Base-by-base conservation (phyloP, 306 rosid genomes). In the Styphnolobium japonicum region DNA sequence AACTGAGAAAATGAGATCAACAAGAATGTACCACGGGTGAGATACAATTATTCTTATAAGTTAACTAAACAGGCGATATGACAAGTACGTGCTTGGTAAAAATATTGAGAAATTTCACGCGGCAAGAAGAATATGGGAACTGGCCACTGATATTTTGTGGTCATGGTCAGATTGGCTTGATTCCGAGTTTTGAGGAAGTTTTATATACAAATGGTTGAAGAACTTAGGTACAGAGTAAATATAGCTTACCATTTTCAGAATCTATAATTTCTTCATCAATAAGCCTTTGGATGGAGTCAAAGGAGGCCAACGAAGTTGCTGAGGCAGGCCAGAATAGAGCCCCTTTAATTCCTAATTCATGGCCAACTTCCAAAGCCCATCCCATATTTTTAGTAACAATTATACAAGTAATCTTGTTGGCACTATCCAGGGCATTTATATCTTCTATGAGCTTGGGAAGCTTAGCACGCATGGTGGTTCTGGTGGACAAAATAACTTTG, bases 331-430 rank as follows among this genome's bases (percentile, higher is more conserved):
- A 86, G 12, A 86, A 77, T 0, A 86, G 45, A 27, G 87, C 89
- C 7, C 82, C 86, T 83, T 75, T 80, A 2, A 87, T 82, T 15
- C 89, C 84, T 81, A 90, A 53, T 5, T 63, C 39, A 5, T 4
- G 33, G 0, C 79, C 90, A 21, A 87, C 78, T 57, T 87, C 61
- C 68, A 90, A 64, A 7, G 88, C 88, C 90, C 93, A 90, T 2
- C 88, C 86, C 82, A 79, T 80, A 58, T 77, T 77, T 18, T 69
- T 46, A 62, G 87, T 79, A 6, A 81, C 88, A 74, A 87, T 25
- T 5, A 87, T 60, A 22, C 93, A 84, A 55, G 73, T 65, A 56
- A 90, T 56, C 23, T 70, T 84, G 42, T 79, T 75, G 2, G 58
- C 77, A 52, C 31, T 31, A 53, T 69, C 66, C 3, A 56, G 0